Conservation (phyloP, 164 flowering plant species). For the Sextonia rubra region DNA sequence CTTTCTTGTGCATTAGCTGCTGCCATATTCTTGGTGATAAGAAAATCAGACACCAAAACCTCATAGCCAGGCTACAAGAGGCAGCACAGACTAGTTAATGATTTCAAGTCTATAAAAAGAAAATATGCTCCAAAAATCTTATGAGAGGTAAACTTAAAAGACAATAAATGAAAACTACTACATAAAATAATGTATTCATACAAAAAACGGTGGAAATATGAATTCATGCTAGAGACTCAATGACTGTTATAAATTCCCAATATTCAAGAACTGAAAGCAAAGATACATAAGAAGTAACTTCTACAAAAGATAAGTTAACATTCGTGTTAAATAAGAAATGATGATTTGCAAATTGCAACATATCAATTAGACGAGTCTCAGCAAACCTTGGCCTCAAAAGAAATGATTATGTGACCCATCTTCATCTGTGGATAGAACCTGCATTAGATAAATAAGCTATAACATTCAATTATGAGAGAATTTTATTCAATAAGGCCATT, state of each 20-base stretch:
- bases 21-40: constrained; percentile 34
- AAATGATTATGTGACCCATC: constrained; percentile 51
- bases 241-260: neutral
- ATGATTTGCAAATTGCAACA: neutral
- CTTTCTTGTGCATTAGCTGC: constrained; percentile 33
- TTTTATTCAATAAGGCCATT: neutral
- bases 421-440: constrained; percentile 71
- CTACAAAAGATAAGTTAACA: neutral
- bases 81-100: constrained; percentile 4
- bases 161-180: neutral
- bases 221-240: too few relatives aligned
- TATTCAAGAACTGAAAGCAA: neutral
- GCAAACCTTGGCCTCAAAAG: constrained; percentile 63
- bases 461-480: neutral
- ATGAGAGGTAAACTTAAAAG: neutral
- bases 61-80: constrained; percentile 61
- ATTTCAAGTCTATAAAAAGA: neutral
- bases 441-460: constrained; percentile 8
- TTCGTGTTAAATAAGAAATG: neutral
- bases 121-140: neutral
- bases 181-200: neutral
- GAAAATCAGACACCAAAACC: constrained; percentile 43
- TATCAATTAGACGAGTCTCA: too few relatives aligned
- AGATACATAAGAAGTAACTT: neutral
- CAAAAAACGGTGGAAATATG: too few relatives aligned